Conservation (phyloP, 2,329 filamentous ascomycete species). For the Alternaria postmessia region DNA sequence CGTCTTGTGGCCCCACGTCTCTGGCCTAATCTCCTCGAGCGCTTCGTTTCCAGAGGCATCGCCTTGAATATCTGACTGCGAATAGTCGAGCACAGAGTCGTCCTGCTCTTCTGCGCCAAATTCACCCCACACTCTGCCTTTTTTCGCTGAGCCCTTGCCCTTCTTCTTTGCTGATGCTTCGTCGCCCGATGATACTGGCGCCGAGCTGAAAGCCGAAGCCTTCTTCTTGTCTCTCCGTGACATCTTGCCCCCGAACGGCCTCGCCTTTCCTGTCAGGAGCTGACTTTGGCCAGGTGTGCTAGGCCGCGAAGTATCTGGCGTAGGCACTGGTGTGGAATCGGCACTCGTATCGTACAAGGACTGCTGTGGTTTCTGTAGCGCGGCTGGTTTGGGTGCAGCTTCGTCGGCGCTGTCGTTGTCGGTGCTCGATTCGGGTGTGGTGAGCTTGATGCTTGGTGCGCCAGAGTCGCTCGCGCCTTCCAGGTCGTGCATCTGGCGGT, state of each 20-base stretch:
- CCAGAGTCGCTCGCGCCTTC: slow-evolving; percentile 63
- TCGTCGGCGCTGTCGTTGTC: slow-evolving; percentile 59
- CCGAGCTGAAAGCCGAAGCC: slow-evolving; percentile 61
- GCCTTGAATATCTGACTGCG: slow-evolving; percentile 65
- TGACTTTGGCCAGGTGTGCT: slow-evolving; percentile 74
- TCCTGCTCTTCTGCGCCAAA: slow-evolving; percentile 89
- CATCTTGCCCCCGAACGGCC: slow-evolving; percentile 73
- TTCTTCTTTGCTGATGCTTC: slow-evolving; percentile 70
- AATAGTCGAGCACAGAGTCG: slow-evolving; percentile 86
- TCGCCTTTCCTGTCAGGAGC: slow-evolving; percentile 75
- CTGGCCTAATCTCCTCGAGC: slow-evolving; percentile 77
- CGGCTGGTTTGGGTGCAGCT: slow-evolving; percentile 61
- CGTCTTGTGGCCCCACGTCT: slow-evolving; percentile 85
- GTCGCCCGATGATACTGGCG: slow-evolving; percentile 81
- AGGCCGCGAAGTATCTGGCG: slow-evolving; percentile 80
- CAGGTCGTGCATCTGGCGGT: slow-evolving; percentile 87
- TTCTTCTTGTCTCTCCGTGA: slow-evolving; percentile 83
- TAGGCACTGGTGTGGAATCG: slow-evolving; percentile 73
- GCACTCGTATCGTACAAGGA: slow-evolving; percentile 61
- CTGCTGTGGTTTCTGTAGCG: slow-evolving; percentile 55
- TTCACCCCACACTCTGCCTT: slow-evolving; percentile 89
- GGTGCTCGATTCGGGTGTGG: slow-evolving; percentile 60
- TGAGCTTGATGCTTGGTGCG: slow-evolving; percentile 51
- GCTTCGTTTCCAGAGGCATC: slow-evolving; percentile 62
- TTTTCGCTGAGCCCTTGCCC: slow-evolving; percentile 72